Conservation (phyloP, 1,284 basidiomycete species). For the Ganoderma resinaceum region DNA sequence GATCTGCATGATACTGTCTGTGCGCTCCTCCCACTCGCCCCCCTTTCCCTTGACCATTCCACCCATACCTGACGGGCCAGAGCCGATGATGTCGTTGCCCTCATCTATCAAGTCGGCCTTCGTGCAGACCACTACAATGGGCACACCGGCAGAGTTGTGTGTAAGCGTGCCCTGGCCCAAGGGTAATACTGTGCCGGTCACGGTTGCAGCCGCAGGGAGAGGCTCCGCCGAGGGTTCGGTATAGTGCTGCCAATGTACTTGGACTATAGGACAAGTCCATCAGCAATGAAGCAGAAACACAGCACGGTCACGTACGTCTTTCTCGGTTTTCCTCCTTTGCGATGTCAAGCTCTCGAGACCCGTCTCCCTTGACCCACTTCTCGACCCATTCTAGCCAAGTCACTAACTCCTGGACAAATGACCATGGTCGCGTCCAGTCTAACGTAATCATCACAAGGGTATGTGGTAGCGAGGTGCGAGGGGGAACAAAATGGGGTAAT, state of each 20-base stretch:
- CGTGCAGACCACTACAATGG: slow-evolving; percentile 90
- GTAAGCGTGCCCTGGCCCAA: slow-evolving; percentile 83
- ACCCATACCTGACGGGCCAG: slow-evolving; percentile 76
- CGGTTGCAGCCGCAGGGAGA: slow-evolving; percentile 60
- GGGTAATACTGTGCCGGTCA: slow-evolving; percentile 73
- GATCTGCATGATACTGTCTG: slow-evolving; percentile 95
- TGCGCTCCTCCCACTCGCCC: slow-evolving; percentile 93
- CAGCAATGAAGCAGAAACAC: slow-evolving; percentile 9
- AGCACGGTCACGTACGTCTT: slow-evolving; percentile 65
- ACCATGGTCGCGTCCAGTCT: slow-evolving; percentile 97
- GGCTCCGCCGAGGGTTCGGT: slow-evolving; percentile 79
- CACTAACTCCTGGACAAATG: slow-evolving; percentile 88
- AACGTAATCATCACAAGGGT: slow-evolving; percentile 87
- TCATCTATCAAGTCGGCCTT: slow-evolving; percentile 91
- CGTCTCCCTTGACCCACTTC: slow-evolving; percentile 77
- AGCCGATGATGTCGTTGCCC: slow-evolving; percentile 72
- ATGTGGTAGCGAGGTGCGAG: slow-evolving; percentile 72
- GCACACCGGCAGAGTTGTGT: slow-evolving; percentile 83
- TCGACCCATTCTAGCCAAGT: slow-evolving; percentile 90
- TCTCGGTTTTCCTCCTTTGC: slow-evolving; percentile 83
- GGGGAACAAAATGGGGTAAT: slow-evolving; percentile 86
- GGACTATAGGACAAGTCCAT: slow-evolving; percentile 61
- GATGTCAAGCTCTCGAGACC: slow-evolving; percentile 71
- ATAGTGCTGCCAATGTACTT: slow-evolving; percentile 89
- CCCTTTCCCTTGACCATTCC: slow-evolving; percentile 87